These are phyloP conservation scores for Cytospora leucostoma DNA, from an alignment of 2,329 filamentous ascomycete genomes.

Conservation along the genomic window DNA sequence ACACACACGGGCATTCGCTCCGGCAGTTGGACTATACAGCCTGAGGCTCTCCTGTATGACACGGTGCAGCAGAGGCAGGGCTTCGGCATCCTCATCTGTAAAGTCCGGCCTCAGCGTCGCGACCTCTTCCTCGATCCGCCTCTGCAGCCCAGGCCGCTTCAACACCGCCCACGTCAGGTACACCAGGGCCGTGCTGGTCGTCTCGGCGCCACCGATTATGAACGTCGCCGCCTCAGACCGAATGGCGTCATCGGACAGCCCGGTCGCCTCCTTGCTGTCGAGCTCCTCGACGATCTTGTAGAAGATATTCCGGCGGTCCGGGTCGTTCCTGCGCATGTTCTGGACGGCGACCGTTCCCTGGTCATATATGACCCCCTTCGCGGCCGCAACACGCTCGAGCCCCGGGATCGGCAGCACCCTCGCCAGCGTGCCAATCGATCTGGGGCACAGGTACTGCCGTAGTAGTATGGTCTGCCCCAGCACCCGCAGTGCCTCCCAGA, in stretches of 20 bases:
- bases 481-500: slow-evolving; percentile 14
- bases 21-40: slow-evolving; percentile 37
- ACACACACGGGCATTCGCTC: slow-evolving; percentile 34
- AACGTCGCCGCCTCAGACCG: slow-evolving; percentile 39
- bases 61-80: slow-evolving; percentile 37
- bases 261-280: slow-evolving; percentile 28
- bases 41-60: slow-evolving; percentile 40
- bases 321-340: slow-evolving; percentile 22
- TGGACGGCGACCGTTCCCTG: slow-evolving; percentile 27
- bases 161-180: slow-evolving; percentile 40
- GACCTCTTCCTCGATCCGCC: slow-evolving; percentile 33
- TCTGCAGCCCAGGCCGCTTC: slow-evolving; percentile 28
- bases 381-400: slow-evolving; percentile 22
- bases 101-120: slow-evolving; percentile 31
- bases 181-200: slow-evolving; percentile 44
- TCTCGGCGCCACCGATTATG: slow-evolving; percentile 47
- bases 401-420: slow-evolving; percentile 12
- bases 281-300: slow-evolving; percentile 33
- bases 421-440: slow-evolving; percentile 16
- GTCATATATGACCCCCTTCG: slow-evolving; percentile 24
- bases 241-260: slow-evolving; percentile 36
- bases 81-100: slow-evolving; percentile 35
- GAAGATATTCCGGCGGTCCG: slow-evolving; percentile 31
- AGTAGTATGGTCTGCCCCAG: slow-evolving; percentile 20
- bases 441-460: slow-evolving; percentile 16